Evolutionary conservation across 139 green algal genomes (phyloP).

Genomic region (Limnomonas spitsbergensis): DNA sequence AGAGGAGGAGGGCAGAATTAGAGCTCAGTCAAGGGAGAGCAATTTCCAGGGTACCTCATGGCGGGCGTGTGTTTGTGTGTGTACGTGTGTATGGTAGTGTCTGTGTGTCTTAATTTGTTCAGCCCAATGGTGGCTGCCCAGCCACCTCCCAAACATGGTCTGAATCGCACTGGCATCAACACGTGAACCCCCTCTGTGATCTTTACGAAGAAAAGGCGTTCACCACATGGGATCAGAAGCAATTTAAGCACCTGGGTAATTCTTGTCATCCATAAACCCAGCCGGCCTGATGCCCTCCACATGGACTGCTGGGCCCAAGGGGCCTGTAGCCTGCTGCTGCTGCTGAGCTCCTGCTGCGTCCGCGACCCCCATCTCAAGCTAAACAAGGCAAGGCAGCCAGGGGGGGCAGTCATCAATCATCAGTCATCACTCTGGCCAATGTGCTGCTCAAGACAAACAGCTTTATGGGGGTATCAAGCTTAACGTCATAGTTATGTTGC

Average conservation of each 20-base stretch:
- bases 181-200: no score
- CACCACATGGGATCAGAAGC: no score
- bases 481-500: not conserved
- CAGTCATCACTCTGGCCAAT: not conserved
- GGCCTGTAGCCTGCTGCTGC: not conserved
- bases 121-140: not conserved
- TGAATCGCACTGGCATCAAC: no score
- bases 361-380: not conserved
- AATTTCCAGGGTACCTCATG: not conserved
- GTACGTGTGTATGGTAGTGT: not conserved
- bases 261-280: constrained; percentile 15
- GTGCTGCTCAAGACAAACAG: not conserved
- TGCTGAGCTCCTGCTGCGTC: not conserved
- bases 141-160: no score
- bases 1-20: not conserved
- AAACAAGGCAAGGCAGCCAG: not conserved
- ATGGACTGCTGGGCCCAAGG: not conserved
- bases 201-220: no score
- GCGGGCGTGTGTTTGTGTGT: not conserved
- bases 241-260: constrained; percentile 12
- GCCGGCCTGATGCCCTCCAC: constrained; percentile 15
- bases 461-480: not conserved
- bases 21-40: not conserved
- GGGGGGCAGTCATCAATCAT: not conserved
- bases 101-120: not conserved